Conservation (phyloP, 2,329 filamentous ascomycete species). For the Zasmidium angulare region DNA sequence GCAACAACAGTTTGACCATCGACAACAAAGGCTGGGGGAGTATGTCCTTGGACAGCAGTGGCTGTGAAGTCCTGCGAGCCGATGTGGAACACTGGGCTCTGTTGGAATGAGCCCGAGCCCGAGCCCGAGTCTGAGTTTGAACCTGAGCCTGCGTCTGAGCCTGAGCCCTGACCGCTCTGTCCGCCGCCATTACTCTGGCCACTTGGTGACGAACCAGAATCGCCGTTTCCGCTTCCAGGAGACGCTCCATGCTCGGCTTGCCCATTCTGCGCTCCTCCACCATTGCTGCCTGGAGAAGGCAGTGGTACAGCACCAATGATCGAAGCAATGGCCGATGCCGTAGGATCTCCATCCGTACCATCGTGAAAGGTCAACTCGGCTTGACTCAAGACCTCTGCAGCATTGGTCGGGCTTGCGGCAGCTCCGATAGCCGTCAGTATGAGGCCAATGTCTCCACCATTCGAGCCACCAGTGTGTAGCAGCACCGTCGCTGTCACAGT, state of each 20-base stretch:
- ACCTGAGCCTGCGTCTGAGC: background rate
- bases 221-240: background rate
- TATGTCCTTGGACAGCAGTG: conserved; percentile 9
- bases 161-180: no score
- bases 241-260: background rate
- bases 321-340: conserved; percentile 14
- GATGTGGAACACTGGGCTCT: conserved; percentile 15
- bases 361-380: conserved; percentile 11
- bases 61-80: conserved; percentile 22
- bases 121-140: conserved; percentile 3
- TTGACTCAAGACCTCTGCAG: conserved; percentile 17
- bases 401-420: conserved; percentile 20
- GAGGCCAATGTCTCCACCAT: conserved; percentile 10
- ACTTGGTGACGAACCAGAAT: no score
- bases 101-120: background rate
- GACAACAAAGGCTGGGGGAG: conserved; percentile 25
- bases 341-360: conserved; percentile 5
- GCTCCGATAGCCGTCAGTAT: conserved; percentile 14
- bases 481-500: conserved; percentile 22
- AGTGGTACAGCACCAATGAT: conserved; percentile 9
- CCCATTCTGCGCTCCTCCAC: background rate
- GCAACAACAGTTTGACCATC: conserved; percentile 29
- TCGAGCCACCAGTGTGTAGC: background rate
- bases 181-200: no score
- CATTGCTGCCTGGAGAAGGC: background rate